A percentile compares a stretch with the other conserved stretches of the same genome.
Evolutionary conservation across 1,139 yeast species (phyloP).

Genomic region (Saccharomyces hybrid): DNA sequence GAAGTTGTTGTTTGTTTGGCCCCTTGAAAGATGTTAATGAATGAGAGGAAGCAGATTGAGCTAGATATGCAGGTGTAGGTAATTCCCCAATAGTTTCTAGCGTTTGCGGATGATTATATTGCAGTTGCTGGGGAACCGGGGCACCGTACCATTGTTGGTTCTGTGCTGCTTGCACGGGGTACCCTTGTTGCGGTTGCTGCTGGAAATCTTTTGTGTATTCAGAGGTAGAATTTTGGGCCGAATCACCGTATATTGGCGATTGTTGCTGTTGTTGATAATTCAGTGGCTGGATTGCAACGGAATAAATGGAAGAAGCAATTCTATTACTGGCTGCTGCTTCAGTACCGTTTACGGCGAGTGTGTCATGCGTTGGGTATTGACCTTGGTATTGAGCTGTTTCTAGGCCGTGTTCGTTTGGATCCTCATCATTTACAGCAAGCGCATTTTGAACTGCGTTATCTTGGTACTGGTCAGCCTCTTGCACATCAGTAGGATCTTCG

Average conservation of each 20-base stretch:
- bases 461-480: not conserved
- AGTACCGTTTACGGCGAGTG: not conserved
- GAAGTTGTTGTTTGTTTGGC: conserved; percentile 12
- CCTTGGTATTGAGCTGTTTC: not conserved
- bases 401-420: not conserved
- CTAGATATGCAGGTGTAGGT: conserved; percentile 27
- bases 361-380: not conserved
- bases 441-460: not conserved
- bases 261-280: conserved; percentile 17
- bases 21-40: conserved; percentile 27
- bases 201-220: not conserved
- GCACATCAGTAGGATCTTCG: not conserved
- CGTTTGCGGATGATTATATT: conserved; percentile 17
- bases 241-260: conserved; percentile 6
- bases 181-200: conserved; percentile 5
- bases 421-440: not conserved
- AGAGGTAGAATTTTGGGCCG: not conserved
- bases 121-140: conserved; percentile 11
- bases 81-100: conserved; percentile 25
- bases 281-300: conserved; percentile 8
- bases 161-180: conserved; percentile 10
- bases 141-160: conserved; percentile 9
- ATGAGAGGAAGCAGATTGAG: conserved; percentile 21
- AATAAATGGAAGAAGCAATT: conserved; percentile 30
- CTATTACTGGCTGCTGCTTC: conserved; percentile 17